phyloP scores from a whole-genome alignment of 495 filamentous ascomycete genomes.

The Pseudevernia furfuracea region DNA sequence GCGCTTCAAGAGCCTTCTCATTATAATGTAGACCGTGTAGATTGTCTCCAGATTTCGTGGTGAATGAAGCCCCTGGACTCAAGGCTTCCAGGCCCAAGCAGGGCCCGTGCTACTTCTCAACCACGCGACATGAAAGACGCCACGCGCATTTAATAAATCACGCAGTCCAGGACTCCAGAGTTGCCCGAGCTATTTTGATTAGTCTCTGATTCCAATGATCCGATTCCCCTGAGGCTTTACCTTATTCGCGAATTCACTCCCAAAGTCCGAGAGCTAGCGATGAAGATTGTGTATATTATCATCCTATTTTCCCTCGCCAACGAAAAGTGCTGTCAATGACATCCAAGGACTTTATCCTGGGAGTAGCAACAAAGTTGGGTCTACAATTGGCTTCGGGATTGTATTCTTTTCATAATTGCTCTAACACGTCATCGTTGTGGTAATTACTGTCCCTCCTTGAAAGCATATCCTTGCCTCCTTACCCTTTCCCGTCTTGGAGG shows the following conservation, averaged over 20 bases:
- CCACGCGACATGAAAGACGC: conserved; percentile 4
- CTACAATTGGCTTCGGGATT: conserved; percentile 2
- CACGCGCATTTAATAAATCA: conserved; percentile 7
- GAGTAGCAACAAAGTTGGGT: not conserved
- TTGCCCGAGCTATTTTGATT: not conserved
- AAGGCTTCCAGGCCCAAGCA: not conserved
- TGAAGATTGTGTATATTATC: not conserved
- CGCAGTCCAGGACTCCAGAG: not conserved
- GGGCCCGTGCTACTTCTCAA: not conserved
- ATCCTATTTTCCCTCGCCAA: not conserved
- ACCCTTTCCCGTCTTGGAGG: not conserved
- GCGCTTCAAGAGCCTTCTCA: not conserved
- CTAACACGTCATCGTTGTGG: conserved; percentile 12
- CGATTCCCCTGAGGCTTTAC: not conserved
- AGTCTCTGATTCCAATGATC: not conserved
- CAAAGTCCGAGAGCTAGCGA: not conserved
- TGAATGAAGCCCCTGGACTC: too few species aligned
- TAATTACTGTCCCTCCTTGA: conserved; percentile 1
- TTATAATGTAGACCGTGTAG: not conserved
- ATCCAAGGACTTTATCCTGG: not conserved
- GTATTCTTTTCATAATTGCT: not conserved
- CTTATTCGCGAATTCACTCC: not conserved
- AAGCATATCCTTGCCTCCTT: conserved; percentile 15
- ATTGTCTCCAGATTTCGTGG: not conserved
- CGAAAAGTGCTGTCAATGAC: not conserved